Base-by-base conservation (phyloP, 2,329 filamentous ascomycete genomes). In the Mariannaea elegans region DNA sequence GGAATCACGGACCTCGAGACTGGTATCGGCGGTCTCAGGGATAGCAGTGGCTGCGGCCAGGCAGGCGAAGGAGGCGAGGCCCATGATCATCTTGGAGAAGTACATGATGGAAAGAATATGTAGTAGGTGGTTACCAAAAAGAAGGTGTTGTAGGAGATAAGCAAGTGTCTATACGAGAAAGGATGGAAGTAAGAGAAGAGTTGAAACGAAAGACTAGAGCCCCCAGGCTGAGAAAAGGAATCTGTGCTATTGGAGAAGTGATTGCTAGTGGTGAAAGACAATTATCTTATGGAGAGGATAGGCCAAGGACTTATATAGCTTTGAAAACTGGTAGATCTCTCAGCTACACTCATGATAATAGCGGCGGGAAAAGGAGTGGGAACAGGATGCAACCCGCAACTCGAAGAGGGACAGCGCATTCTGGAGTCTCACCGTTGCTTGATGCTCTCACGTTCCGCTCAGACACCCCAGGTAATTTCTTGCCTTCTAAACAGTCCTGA, bases 1-100 rank as follows among this genome's bases (percentile, higher is more conserved):
- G 29, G 55, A 51, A 18, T 57, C 52, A 31, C 58, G 62, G 47
- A 62, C 49, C 57, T 65, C 60, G 47, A 67, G 55, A 56, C 63
- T 58, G 48, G 75, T 41, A 72, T 76, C 52, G 74, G 76, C 64
- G 46, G 57, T 50, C 50, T 68, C 63, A 9, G 66, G 58, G 36
- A 62, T 51, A 21, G 67, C 62, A 32, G 67, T 61, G 50, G 65
- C 66, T 24, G 71, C 63, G 41, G 65, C 65, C 65, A 75, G 53
- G 21, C 69, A 62, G 59, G 71, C 68, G 50, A 72, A 32, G 39
- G 72, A 67, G 60, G 69, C 60, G 31, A 71, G 59, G 50, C 62
- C 64, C 57, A 69, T 44, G 59, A 67, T 27, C 52, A 71, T 47
- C 48, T 64, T 72, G 49, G 67, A 63, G 72, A 76, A 75, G 64